Percentiles rank a stretch among this genome's conserved stretches.
Evolutionary conservation across 441 rosid species (phyloP).

Genomic region (Pelargonium citronellum): DNA sequence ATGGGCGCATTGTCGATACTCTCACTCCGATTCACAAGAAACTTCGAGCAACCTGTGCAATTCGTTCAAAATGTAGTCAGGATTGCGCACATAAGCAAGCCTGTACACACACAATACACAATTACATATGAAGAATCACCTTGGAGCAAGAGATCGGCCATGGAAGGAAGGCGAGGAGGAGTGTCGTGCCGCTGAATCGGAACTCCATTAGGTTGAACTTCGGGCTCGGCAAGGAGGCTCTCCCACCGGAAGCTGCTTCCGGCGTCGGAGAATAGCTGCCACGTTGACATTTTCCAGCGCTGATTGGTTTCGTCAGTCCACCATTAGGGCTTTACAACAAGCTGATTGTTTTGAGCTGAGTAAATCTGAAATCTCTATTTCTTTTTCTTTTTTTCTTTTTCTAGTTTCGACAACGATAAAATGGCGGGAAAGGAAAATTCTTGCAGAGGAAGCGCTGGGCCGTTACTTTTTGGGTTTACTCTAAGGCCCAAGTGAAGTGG

Average conservation of each 20-base stretch:
- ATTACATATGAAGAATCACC: slow-evolving; percentile 31
- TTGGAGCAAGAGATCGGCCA: slow-evolving; percentile 57
- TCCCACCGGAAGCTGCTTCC: slow-evolving; percentile 58
- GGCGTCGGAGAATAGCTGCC: slow-evolving; percentile 55
- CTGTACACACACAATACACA: neutral
- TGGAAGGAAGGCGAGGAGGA: slow-evolving; percentile 42
- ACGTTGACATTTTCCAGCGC: slow-evolving; percentile 50
- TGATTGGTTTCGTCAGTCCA: slow-evolving; percentile 12
- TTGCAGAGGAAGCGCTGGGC: neutral
- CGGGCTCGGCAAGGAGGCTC: slow-evolving; percentile 22
- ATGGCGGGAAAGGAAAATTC: neutral
- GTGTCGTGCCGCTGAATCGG: slow-evolving; percentile 21
- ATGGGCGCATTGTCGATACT: slow-evolving; percentile 32
- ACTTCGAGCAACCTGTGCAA: slow-evolving; percentile 53
- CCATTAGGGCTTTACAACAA: slow-evolving; percentile 12
- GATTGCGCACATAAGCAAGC: neutral
- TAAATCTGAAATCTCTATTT: neutral
- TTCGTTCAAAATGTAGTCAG: neutral
- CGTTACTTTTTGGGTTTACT: too few relatives aligned
- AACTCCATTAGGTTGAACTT: slow-evolving; percentile 16
- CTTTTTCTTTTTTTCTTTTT: neutral
- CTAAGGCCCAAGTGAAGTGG: too few relatives aligned
- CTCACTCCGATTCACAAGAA: slow-evolving; percentile 33
- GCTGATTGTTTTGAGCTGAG: neutral
- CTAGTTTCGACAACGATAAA: neutral